phyloP scores from a whole-genome alignment of 148 eudicot species.

The Rhododendron ovatum region DNA sequence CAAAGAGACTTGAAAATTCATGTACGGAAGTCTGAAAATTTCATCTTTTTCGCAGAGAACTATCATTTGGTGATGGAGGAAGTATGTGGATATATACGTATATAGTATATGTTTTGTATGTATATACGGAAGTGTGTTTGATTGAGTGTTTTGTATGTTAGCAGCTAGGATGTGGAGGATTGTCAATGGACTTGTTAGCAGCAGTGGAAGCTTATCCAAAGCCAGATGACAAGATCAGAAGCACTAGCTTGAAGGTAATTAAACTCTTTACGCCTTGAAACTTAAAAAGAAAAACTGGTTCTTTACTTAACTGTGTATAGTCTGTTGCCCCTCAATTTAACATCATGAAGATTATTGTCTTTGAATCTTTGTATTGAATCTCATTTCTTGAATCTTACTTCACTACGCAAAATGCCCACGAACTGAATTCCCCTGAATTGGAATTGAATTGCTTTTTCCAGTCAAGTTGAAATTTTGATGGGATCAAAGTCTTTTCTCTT shows the following conservation, averaged over 20 bases:
- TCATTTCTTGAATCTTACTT: not conserved
- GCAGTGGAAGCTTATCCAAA: conserved; percentile 76
- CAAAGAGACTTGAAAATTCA: no score
- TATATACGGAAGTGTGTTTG: not conserved
- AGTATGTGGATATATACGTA: not conserved
- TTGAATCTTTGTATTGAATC: not conserved
- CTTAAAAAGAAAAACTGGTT: not conserved
- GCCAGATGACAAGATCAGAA: conserved; percentile 90
- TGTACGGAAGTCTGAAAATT: no score
- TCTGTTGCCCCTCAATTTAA: not conserved
- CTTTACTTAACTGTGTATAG: not conserved
- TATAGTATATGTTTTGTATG: not conserved
- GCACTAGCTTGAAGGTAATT: conserved; percentile 78
- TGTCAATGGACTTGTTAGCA: conserved; percentile 56
- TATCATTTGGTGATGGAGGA: no score
- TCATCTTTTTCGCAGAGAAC: no score
- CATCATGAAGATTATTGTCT: not conserved
- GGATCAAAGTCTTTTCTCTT: not conserved
- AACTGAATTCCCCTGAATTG: not conserved
- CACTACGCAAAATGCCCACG: not conserved
- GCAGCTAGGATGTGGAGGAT: conserved; percentile 78
- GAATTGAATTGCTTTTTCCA: not conserved
- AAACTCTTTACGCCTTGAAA: not conserved
- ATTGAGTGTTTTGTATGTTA: not conserved
- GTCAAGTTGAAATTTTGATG: not conserved